A percentile compares a stretch with the other conserved stretches of the same genome.
phyloP scores from a whole-genome alignment of 2,329 filamentous ascomycete genomes.

The Ophiostoma triangulosporum region DNA sequence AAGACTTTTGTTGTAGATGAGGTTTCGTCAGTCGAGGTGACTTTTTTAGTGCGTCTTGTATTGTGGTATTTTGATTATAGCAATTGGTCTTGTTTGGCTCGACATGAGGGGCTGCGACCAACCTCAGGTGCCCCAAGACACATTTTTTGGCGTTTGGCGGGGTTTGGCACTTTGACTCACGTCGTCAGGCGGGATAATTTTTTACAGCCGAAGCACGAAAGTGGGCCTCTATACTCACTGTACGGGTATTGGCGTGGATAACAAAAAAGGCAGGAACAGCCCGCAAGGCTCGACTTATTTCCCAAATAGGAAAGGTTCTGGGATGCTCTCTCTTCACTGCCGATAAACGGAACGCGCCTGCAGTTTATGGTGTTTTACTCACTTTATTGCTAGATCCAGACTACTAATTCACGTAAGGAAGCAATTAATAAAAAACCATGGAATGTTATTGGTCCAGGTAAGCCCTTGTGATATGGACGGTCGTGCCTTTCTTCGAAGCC shows the following conservation, averaged over 20 bases:
- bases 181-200: not conserved
- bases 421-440: not conserved
- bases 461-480: not conserved
- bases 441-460: not conserved
- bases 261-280: slow-evolving; percentile 1
- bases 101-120: slow-evolving; percentile 5
- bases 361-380: not conserved
- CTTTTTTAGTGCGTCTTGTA: not conserved
- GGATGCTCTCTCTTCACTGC: not conserved
- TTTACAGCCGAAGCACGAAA: not conserved
- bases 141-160: not conserved
- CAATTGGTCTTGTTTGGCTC: not conserved
- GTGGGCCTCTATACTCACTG: not conserved
- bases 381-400: no score
- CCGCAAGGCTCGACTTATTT: not conserved
- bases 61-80: not conserved
- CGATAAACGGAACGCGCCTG: not conserved
- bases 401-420: not conserved
- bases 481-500: not conserved
- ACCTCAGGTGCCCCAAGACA: not conserved
- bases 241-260: no score
- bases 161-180: slow-evolving; percentile 13
- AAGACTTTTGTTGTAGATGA: not conserved
- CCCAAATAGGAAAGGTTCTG: not conserved
- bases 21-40: not conserved